phyloP scores from a whole-genome alignment of 805 yeast genomes.

The Priceomyces castillae region DNA sequence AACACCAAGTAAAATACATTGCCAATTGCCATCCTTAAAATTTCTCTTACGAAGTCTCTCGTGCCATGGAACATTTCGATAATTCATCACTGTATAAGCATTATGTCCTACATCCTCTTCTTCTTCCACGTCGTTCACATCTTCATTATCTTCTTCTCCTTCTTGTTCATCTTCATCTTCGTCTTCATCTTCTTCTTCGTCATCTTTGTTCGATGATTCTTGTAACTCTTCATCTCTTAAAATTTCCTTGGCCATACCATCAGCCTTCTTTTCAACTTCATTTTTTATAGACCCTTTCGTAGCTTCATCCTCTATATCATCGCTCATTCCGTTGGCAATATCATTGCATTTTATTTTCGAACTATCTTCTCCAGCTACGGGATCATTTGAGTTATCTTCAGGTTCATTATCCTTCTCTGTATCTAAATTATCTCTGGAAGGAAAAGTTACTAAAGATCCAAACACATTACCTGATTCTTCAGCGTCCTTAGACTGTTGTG shows the following conservation, averaged over 20 bases:
- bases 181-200: slow-evolving; percentile 18
- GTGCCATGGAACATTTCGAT: slow-evolving; percentile 68
- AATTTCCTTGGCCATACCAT: slow-evolving; percentile 17
- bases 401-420: slow-evolving; percentile 7
- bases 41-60: slow-evolving; percentile 71
- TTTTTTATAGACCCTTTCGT: slow-evolving; percentile 19
- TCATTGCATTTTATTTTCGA: no score
- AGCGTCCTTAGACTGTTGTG: slow-evolving; percentile 34
- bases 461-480: slow-evolving; percentile 18
- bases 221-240: slow-evolving; percentile 17
- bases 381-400: slow-evolving; percentile 7
- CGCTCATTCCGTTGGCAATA: no score
- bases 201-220: no score
- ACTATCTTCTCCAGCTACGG: no score
- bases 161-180: slow-evolving; percentile 14
- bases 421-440: slow-evolving; percentile 15
- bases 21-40: slow-evolving; percentile 86
- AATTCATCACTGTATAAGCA: slow-evolving; percentile 50
- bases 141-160: slow-evolving; percentile 18
- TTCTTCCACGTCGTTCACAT: slow-evolving; percentile 16
- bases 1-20: slow-evolving; percentile 70
- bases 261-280: slow-evolving; percentile 10
- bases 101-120: slow-evolving; percentile 31
- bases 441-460: slow-evolving; percentile 34
- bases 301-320: slow-evolving; percentile 23